Base-by-base conservation (phyloP, 2,329 filamentous ascomycete genomes). In the Colletotrichum ledebouriae region DNA sequence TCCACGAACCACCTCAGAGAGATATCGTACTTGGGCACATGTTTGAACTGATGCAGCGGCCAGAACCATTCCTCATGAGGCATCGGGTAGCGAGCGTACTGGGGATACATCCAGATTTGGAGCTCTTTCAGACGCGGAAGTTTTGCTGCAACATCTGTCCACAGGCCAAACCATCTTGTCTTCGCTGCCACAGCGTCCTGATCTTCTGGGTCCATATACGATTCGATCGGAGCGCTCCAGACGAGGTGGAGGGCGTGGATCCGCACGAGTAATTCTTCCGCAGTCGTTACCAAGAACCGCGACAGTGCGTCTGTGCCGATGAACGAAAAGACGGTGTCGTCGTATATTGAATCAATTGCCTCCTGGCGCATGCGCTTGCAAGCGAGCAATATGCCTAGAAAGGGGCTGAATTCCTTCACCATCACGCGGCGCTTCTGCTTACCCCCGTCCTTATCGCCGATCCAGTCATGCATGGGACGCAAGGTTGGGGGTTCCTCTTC, bases 311-410 rank as follows among this genome's bases (percentile, higher is more conserved):
- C 55, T 1, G 55, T 55, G 5, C 56, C 62, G 42, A 68, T 39
- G 37, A 70, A 13, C 75, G 79, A 59, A 37, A 70, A 70, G 3
- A 64, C 34, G 9, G 42, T 63, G 17, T 44, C 20, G 25, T 60
- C 55, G 22, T 67, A 70, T 15, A 70, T 59, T 47, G 63, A 63
- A 15, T 63, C 59, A 33, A 63, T 15, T 1, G 67, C 63, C 47
- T 70, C 67, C 15, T 39, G 52, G n/a, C 59, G 39, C 62, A 68
- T 59, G 12, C 67, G 67, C 29, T 57, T 70, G 63, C 67, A 70
- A 4, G 59, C 25, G 17, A 70, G 67, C 11, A 67, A 58, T 6
- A 53, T 52, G 9, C 53, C 53, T 9, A 70, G 20, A 42, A 70
- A 70, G 5, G 67, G 63, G 59, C 67, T 70, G 11, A 65, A 68